Evolutionary conservation across 768 basidiomycete species (phyloP), one percentile per base, ranked within the genome.

Genomic region (Mycena polygramma): DNA sequence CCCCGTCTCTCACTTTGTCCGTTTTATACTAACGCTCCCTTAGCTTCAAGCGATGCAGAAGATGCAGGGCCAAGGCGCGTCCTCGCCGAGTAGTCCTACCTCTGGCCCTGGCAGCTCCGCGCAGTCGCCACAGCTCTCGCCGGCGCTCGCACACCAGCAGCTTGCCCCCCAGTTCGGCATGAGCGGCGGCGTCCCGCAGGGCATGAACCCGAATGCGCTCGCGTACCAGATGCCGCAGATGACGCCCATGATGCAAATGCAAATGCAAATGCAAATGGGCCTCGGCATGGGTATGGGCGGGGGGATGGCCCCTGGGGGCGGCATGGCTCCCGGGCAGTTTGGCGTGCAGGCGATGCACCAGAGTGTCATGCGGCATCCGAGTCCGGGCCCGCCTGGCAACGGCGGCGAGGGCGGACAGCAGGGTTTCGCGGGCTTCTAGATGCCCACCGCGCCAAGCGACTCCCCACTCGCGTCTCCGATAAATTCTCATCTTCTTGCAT

Each of bases 41-140:
- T 14, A 95, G 93, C 82, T 95, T n/a, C 94, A 95, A 83, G 88
- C 94, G 17, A 90, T 94, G 83, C 94, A 96, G 79, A 95, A 94
- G 80, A 81, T 88, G 58, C 87, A 88, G 75, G 81, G 70, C 30
- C 77, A 52, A 17, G 79, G 76, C 14, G 52, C 81, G 17, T 78
- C 81, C 26, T 82, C 84, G 20, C 84, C 87, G 17, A 76, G 74
- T 54, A 83, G 83, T 48, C 79, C 79, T 35, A 73, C 84, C 17
- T 66, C 73, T 63, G 77, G 82, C 45, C 75, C 78, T 13, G 77
- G 81, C 14, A 81, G 84, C 53, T 86, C 85, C 30, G 85, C 85
- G 22, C 85, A 81, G 20, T 73, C 72, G 66, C 79, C 81, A 62
- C 83, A 81, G 65, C 76, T 75, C 70, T 78, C 76, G 22, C 72